These are phyloP conservation scores for Oenanthe sinensis DNA, from an alignment of 129 eudicot species.

Conservation along the genomic window DNA sequence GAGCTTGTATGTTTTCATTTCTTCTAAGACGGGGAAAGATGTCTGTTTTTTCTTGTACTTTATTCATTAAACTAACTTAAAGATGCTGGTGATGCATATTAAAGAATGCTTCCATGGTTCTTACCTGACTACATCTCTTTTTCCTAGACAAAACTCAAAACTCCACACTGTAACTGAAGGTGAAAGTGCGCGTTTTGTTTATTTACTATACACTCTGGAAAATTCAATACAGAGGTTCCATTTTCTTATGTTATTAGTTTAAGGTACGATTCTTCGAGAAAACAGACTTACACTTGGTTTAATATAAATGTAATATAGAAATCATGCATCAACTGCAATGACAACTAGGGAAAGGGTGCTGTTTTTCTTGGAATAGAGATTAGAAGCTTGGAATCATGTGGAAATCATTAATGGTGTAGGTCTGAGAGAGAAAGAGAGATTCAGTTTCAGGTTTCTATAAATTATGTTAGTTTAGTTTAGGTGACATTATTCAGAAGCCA, in stretches of 20 bases:
- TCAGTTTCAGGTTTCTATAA: conserved; percentile 54
- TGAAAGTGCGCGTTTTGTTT: conserved; percentile 27
- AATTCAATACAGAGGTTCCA: conserved; percentile 6
- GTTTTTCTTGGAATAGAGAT: conserved; percentile 82
- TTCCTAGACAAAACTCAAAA: conserved; percentile 42
- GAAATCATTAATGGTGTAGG: conserved; percentile 69
- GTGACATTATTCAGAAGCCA: conserved; percentile 43
- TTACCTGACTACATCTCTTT: conserved; percentile 56
- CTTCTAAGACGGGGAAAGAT: conserved; percentile 90
- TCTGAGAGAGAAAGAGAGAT: conserved; percentile 36
- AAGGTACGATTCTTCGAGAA: conserved; percentile 5
- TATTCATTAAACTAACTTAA: conserved; percentile 23
- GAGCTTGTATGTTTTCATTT: conserved; percentile 74
- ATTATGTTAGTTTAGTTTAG: conserved; percentile 27
- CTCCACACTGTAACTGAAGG: conserved; percentile 16
- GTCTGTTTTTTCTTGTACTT: conserved; percentile 75
- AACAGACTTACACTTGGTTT: conserved; percentile 20
- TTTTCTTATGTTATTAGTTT: neutral
- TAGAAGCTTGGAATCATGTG: conserved; percentile 99
- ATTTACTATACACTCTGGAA: conserved; percentile 7
- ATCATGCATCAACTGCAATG: conserved; percentile 30
- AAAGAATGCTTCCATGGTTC: conserved; percentile 57
- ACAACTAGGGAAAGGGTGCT: conserved; percentile 73
- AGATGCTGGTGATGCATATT: conserved; percentile 24
- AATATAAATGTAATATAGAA: conserved; percentile 22